Percentiles rank a stretch among this genome's conserved stretches.
phyloP scores from a whole-genome alignment of 768 basidiomycete genomes.

The Lactarius deliciosus region DNA sequence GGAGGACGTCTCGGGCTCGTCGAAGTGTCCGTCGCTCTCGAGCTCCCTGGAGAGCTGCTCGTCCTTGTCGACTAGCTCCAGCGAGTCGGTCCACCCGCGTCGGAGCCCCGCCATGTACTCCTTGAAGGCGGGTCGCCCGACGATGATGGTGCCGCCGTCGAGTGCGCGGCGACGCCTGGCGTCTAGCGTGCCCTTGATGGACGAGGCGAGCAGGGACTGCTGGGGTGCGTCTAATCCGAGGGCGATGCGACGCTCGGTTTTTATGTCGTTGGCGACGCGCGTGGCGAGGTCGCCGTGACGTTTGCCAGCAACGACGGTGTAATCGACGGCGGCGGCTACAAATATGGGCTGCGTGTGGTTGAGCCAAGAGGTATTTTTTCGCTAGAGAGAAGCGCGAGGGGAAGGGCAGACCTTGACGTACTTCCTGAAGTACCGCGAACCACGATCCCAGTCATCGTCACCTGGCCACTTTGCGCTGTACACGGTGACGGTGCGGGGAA shows the following conservation, averaged over 20 bases:
- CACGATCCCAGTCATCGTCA: constrained; percentile 87
- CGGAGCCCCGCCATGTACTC: constrained; percentile 90
- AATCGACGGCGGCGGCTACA: constrained; percentile 93
- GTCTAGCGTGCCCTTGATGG: constrained; percentile 51
- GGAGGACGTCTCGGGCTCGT: constrained; percentile 52
- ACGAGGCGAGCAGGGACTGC: constrained; percentile 45
- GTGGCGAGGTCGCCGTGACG: constrained; percentile 84
- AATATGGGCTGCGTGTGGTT: constrained; percentile 70
- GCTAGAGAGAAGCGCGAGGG: constrained; percentile 19
- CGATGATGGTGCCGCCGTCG: constrained; percentile 79
- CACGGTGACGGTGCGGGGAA: constrained; percentile 78
- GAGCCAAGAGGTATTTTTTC: constrained; percentile 18
- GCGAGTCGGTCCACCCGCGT: constrained; percentile 77
- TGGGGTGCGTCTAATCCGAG: constrained; percentile 60
- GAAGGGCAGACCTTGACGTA: constrained; percentile 82
- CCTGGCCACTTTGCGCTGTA: constrained; percentile 92
- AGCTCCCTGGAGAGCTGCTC: constrained; percentile 65
- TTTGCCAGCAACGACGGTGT: constrained; percentile 76
- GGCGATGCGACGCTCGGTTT: constrained; percentile 63
- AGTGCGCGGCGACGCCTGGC: constrained; percentile 58
- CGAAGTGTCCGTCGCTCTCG: constrained; percentile 74
- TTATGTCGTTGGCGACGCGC: constrained; percentile 70
- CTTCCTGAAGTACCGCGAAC: constrained; percentile 88
- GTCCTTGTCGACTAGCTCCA: constrained; percentile 69
- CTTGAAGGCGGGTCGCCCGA: constrained; percentile 90